Evolutionary conservation across 164 flowering plant species (phyloP), one percentile per base, ranked within the genome.

Genomic region (Chloranthus sessilifolius): DNA sequence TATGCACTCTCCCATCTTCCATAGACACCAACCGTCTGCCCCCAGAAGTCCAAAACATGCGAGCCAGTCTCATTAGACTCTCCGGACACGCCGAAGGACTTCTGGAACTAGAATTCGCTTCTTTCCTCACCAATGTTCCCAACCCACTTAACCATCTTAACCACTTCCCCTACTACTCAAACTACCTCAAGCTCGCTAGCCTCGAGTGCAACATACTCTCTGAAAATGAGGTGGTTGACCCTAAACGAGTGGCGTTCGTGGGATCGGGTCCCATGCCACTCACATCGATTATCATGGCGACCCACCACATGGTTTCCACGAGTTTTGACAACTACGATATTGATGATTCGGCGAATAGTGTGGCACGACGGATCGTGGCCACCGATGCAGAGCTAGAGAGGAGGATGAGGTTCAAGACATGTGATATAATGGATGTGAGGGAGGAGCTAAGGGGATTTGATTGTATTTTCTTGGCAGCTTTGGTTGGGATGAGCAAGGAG

Each of bases 241-340:
- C 85, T 0, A 72, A 69, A 40, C 67, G 61, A 38, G 63, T 82
- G 1, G 89, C 83, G n/a, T 82, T 82, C 27, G 54, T 79, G 9
- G 89, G 85, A 15, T 82, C 89, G 1, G 89, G 89, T 44, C 80
- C 83, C 6, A 49, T 82, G 69, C 85, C 85, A 15, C 68, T 80
- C 2, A 70, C 81, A 4, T 69, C 83, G 24, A 26, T 82, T 6
- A 38, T 79, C 4, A n/a, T 82, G 71, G 80, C 89, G 1, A 61
- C 69, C 23, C 52, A 68, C 28, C 81, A 77, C 60, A 40, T 82
- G 64, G 57, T 47, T n/a, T 7, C 60, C 2, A 66, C 85, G 0
- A 37, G 35, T 14, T 77, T 82, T 27, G 67, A 68, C 22, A 80
- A 82, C 66, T 74, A 29, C 19, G 77, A 72, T 19, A 49, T 72